These are phyloP conservation scores for Fusarium nematophilum DNA, from an alignment of 2,329 filamentous ascomycete genomes.

Conservation along the genomic window DNA sequence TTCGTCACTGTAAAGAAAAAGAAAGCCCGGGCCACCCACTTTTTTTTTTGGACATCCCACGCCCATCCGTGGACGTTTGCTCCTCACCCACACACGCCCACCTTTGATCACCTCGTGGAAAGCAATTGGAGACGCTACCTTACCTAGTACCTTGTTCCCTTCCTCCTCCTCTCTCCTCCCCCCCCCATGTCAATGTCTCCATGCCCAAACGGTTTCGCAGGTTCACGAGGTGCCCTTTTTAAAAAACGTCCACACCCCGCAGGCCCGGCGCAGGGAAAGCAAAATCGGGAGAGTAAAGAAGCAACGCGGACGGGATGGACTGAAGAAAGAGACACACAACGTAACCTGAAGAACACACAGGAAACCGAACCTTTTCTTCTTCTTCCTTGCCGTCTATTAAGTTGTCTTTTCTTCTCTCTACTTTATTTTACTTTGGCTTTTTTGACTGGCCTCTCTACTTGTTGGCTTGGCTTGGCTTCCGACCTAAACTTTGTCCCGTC, in stretches of 20 bases:
- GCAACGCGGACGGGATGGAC: conserved; percentile 3
- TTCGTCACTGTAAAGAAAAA: too few species aligned
- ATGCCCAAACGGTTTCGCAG: conserved; percentile 36
- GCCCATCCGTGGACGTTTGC: conserved; percentile 8
- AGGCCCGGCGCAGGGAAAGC: conserved; percentile 11
- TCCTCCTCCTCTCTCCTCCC: too few species aligned
- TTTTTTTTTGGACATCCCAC: background rate
- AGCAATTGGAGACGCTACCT: conserved; percentile 30
- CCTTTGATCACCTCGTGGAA: conserved; percentile 33
- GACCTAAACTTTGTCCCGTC: conserved; percentile 43
- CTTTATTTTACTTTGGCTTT: background rate
- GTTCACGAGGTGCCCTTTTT: conserved; percentile 34
- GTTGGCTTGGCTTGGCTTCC: conserved; percentile 24
- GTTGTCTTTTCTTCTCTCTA: background rate
- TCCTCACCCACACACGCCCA: conserved; percentile 26
- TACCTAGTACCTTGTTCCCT: too few species aligned
- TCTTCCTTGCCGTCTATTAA: background rate
- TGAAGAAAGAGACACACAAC: background rate
- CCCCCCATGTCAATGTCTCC: conserved; percentile 21
- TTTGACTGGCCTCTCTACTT: conserved; percentile 10
- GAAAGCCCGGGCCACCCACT: conserved; percentile 1
- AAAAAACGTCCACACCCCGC: conserved; percentile 38
- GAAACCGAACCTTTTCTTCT: background rate
- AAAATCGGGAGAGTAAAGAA: conserved; percentile 14
- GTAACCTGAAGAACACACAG: too few species aligned